A percentile compares a stretch with the other conserved stretches of the same genome.
Evolutionary conservation across 2,329 filamentous ascomycete species (phyloP).

Genomic region (Helminthosporium solani): DNA sequence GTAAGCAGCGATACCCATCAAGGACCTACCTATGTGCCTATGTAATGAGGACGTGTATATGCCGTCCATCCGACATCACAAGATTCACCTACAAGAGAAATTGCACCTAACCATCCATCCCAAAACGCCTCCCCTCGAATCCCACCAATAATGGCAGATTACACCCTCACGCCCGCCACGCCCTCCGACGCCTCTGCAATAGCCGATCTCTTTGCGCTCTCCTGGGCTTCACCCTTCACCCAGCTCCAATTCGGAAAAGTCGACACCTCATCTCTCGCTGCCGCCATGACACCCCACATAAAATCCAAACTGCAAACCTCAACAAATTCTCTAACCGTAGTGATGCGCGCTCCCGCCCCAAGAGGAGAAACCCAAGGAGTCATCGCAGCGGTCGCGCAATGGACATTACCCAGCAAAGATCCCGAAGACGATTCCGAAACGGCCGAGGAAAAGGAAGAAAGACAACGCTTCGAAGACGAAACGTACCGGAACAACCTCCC

Average conservation of each 20-base stretch:
- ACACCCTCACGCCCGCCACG: slow-evolving; percentile 13
- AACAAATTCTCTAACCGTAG: slow-evolving; percentile 10
- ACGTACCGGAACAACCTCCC: slow-evolving; percentile 21
- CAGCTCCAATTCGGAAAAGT: slow-evolving; percentile 29
- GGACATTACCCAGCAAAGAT: slow-evolving; percentile 16
- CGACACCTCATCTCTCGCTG: slow-evolving; percentile 15
- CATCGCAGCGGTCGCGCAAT: slow-evolving; percentile 30
- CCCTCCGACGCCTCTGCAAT: slow-evolving; percentile 20
- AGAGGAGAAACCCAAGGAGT: background rate
- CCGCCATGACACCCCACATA: slow-evolving; percentile 25
- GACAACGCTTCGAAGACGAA: slow-evolving; percentile 26
- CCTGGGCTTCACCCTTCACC: slow-evolving; percentile 30
- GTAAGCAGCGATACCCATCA: no score
- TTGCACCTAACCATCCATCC: no score
- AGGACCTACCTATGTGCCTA: no score
- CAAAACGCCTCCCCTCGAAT: no score
- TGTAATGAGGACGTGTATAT: no score
- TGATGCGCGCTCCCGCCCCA: slow-evolving; percentile 13
- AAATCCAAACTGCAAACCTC: slow-evolving; percentile 16
- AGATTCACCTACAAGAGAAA: no score
- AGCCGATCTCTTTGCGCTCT: slow-evolving; percentile 24
- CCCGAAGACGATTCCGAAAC: slow-evolving; percentile 9
- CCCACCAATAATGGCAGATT: no score
- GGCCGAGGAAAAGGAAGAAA: slow-evolving; percentile 20
- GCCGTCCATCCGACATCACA: no score